Percentiles rank a stretch among this genome's conserved stretches.
Conservation (phyloP, 2,329 filamentous ascomycete genomes). For the Bipolaris sorokiniana region DNA sequence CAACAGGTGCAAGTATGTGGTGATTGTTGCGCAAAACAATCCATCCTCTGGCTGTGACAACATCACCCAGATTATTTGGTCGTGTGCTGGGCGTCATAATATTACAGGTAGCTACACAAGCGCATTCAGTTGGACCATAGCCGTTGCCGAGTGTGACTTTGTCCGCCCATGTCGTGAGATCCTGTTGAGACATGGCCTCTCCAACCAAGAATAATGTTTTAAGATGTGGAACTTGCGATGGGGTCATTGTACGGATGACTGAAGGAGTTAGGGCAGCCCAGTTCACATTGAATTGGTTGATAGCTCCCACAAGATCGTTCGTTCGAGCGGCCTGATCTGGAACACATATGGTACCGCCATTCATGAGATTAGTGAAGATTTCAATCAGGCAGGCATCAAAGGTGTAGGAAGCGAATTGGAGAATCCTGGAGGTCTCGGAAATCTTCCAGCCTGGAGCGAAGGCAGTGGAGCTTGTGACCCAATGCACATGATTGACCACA, state of each 20-base stretch:
- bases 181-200: conserved; percentile 43
- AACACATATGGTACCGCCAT: conserved; percentile 57
- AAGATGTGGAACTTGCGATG: conserved; percentile 35
- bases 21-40: conserved; percentile 47
- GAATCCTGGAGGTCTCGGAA: conserved; percentile 59
- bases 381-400: conserved; percentile 57
- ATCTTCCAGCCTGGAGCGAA: conserved; percentile 50
- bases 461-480: conserved; percentile 55
- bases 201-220: conserved; percentile 40
- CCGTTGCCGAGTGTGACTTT: conserved; percentile 46
- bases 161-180: conserved; percentile 46
- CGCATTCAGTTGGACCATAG: conserved; percentile 52
- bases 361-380: conserved; percentile 54
- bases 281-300: conserved; percentile 48
- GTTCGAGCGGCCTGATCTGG: conserved; percentile 56
- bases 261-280: conserved; percentile 56
- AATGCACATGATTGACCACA: conserved; percentile 65
- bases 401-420: conserved; percentile 56
- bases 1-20: conserved; percentile 45
- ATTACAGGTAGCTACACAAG: conserved; percentile 43
- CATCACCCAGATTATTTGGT: conserved; percentile 45
- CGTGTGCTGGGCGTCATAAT: conserved; percentile 36
- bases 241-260: conserved; percentile 39
- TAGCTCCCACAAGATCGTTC: conserved; percentile 54
- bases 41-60: conserved; percentile 46